These are phyloP conservation scores for Aspergillus ibericus DNA, from an alignment of 2,329 filamentous ascomycete species.

Conservation along the genomic window DNA sequence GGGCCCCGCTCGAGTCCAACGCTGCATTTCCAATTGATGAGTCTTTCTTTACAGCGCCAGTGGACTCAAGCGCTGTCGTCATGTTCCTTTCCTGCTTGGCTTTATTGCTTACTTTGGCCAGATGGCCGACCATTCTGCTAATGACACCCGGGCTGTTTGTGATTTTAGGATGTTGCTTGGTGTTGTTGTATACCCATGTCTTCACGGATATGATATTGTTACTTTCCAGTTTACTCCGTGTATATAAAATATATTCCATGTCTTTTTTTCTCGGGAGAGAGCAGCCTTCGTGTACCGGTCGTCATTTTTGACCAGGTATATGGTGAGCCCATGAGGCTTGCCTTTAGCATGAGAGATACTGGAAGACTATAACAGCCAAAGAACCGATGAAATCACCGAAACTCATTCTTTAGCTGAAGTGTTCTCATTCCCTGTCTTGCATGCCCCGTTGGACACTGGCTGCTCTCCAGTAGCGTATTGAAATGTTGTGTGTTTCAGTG, in stretches of 20 bases:
- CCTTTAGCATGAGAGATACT: background rate
- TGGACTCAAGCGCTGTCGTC: background rate
- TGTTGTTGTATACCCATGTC: conserved; percentile 24
- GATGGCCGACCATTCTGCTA: background rate
- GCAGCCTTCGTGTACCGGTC: conserved; percentile 13
- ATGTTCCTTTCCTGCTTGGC: background rate
- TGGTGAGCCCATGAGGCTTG: background rate
- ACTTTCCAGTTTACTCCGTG: conserved; percentile 19
- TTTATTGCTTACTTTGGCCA: background rate
- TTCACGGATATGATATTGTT: conserved; percentile 8
- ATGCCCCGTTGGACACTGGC: background rate
- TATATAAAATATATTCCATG: conserved; percentile 22
- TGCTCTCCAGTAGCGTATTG: background rate
- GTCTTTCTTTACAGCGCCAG: background rate
- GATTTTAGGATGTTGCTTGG: conserved; percentile 14
- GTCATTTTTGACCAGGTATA: background rate
- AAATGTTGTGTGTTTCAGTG: background rate
- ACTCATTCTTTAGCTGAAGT: background rate
- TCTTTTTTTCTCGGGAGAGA: conserved; percentile 6
- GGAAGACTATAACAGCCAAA: background rate
- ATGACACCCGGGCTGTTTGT: conserved; percentile 1
- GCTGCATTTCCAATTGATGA: background rate
- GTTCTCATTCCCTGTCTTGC: conserved; percentile 17
- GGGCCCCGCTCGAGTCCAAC: background rate
- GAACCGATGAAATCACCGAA: background rate